Conservation (phyloP, 1,284 basidiomycete species). For the Ceratobasidium sp. region DNA sequence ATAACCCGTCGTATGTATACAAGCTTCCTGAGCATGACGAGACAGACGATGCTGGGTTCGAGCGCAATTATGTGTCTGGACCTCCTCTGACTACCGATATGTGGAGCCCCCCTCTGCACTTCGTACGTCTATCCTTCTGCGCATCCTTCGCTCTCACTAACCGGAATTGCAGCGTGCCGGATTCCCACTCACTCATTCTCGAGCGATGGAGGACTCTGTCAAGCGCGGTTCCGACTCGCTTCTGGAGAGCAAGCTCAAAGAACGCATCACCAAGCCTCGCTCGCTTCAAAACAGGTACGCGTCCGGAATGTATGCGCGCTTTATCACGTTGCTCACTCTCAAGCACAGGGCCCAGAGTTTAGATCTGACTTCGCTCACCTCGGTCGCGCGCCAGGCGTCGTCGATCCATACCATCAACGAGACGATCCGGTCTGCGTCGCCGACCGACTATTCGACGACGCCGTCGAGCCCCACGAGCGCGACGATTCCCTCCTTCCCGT, state of each 20-base stretch:
- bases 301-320: slow-evolving; percentile 43
- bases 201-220: slow-evolving; percentile 74
- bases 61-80: slow-evolving; percentile 36
- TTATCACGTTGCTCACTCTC: slow-evolving; percentile 48
- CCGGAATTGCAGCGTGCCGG: slow-evolving; percentile 64
- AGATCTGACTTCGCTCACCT: slow-evolving; percentile 55
- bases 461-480: slow-evolving; percentile 74
- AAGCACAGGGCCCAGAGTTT: slow-evolving; percentile 55
- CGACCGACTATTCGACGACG: slow-evolving; percentile 44
- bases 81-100: slow-evolving; percentile 31
- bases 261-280: slow-evolving; percentile 76
- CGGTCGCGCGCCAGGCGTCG: slow-evolving; percentile 31
- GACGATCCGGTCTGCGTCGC: slow-evolving; percentile 43
- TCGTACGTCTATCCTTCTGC: slow-evolving; percentile 27
- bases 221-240: slow-evolving; percentile 89
- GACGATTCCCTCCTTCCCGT: slow-evolving; percentile 81
- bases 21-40: slow-evolving; percentile 75
- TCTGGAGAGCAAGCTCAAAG: slow-evolving; percentile 86
- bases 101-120: slow-evolving; percentile 37
- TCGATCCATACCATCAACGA: slow-evolving; percentile 41
- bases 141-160: neutral
- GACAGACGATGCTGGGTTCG: slow-evolving; percentile 58
- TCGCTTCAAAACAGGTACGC: slow-evolving; percentile 67
- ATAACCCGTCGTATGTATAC: slow-evolving; percentile 79
- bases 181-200: slow-evolving; percentile 66